Conservation (phyloP, 1,284 basidiomycete species). For the Hortiboletus rubellus region DNA sequence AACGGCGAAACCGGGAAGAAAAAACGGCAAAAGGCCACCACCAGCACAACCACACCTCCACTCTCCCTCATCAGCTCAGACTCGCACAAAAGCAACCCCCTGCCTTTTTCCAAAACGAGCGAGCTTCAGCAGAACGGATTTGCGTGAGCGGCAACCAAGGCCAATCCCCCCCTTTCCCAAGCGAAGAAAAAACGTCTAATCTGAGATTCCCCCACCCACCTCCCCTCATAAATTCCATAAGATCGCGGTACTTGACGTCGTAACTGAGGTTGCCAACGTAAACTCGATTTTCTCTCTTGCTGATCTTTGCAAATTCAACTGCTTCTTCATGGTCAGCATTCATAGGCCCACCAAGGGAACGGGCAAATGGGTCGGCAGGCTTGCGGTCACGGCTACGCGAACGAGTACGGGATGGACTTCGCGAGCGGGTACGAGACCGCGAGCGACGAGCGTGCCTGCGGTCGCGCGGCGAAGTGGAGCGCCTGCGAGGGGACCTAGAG, state of each 20-base stretch:
- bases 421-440: conserved; percentile 50
- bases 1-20: conserved; percentile 55
- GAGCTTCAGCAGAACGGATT: conserved; percentile 39
- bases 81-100: conserved; percentile 35
- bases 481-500: conserved; percentile 61
- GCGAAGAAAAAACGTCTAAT: conserved; percentile 44
- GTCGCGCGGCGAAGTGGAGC: conserved; percentile 55
- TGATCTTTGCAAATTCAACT: conserved; percentile 86
- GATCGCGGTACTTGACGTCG: conserved; percentile 95
- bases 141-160: conserved; percentile 32
- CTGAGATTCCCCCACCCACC: conserved; percentile 87
- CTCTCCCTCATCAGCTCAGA: conserved; percentile 36
- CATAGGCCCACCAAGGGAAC: conserved; percentile 87
- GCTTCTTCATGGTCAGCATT: conserved; percentile 89
- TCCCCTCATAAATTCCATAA: conserved; percentile 99
- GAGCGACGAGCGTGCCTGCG: conserved; percentile 56
- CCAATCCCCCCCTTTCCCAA: conserved; percentile 22
- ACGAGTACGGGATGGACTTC: conserved; percentile 58
- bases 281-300: conserved; percentile 96
- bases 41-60: conserved; percentile 31
- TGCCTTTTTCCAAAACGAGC: conserved; percentile 37
- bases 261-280: conserved; percentile 98
- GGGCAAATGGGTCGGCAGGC: conserved; percentile 62
- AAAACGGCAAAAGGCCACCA: conserved; percentile 27
- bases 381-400: conserved; percentile 65